Base-by-base conservation (phyloP, 2,329 filamentous ascomycete species). In the Penicillium sp. region DNA sequence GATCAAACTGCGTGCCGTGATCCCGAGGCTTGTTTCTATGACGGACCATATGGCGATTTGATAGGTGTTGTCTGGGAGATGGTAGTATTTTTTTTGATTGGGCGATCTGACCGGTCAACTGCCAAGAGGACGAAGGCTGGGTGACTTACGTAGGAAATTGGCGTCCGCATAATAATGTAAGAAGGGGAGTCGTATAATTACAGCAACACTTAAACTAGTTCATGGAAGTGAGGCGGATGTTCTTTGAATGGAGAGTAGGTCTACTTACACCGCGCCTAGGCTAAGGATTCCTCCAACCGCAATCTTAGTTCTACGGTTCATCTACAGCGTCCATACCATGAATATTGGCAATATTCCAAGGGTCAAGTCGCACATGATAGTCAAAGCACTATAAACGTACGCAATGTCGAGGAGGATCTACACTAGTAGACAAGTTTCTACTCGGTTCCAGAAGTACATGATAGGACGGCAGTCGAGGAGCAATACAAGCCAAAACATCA, bases 281-380 rank as follows among this genome's bases (percentile, higher is more conserved):
- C 77, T 76, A 31, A 87, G 74, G 22, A 87, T 76, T 2, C 76
- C 74, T 13, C 78, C 78, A 10, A 86, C 73, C 2, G 82, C 76
- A 4, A 81, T 19, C 64, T 85, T 86, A 3, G 78, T 81, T 54
- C 74, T 77, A 9, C 58, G 66, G 53, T 79, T 79, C 77, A 87
- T 83, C 52, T 84, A 79, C 16, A 35, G 82, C 73, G 31, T 75
- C 79, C 49, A 83, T 1, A 88, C 77, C 3, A 88, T 73, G 59
- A 82, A 81, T 9, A 83, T 77, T 0, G 83, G 83, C 5, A 86
- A 68, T 43, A 85, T 75, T 11, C 79, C 77, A 11, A 85, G 70
- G 2, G 80, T 81, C 49, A 84, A 81, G 67, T 85, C 83, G 54
- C 81, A 80, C 13, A 78, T 69, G 43, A 77, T 72, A 19, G 78